phyloP scores from a whole-genome alignment of 371 early-diverging fungal species.

The Zychaea mexicana region DNA sequence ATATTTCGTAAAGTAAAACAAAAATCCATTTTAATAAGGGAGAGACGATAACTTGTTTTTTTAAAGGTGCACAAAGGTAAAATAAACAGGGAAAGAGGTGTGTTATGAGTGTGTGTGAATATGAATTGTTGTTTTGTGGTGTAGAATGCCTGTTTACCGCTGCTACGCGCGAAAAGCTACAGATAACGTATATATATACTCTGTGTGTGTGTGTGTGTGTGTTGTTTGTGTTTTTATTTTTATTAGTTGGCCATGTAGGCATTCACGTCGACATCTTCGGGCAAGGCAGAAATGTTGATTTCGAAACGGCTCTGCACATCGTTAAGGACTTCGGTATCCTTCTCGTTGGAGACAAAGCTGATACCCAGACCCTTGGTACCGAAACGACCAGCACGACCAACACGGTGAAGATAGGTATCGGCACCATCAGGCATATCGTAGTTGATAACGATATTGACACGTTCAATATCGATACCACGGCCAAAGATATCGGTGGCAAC shows the following conservation, averaged over 20 bases:
- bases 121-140: no score
- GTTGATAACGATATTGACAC: conserved; percentile 99
- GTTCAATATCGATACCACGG: conserved; percentile 98
- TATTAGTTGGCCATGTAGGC: conserved; percentile 55
- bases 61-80: no score
- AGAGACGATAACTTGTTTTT: no score
- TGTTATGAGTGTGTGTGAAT: no score
- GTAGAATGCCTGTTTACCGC: no score
- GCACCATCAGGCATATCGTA: conserved; percentile 97
- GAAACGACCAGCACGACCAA: conserved; percentile 99
- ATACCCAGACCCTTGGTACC: conserved; percentile 99
- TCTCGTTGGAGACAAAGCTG: conserved; percentile 93
- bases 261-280: conserved; percentile 85
- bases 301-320: conserved; percentile 96
- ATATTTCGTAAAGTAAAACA: no score
- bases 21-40: no score
- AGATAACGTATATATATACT: no score
- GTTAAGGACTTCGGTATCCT: conserved; percentile 82
- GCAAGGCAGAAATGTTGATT: conserved; percentile 89
- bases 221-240: no score
- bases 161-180: no score
- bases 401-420: conserved; percentile 96
- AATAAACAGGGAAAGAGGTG: no score
- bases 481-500: conserved; percentile 99
- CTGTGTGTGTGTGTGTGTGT: no score